Conservation (phyloP, 805 yeast genomes). For the Hanseniaspora jakobsenii region DNA sequence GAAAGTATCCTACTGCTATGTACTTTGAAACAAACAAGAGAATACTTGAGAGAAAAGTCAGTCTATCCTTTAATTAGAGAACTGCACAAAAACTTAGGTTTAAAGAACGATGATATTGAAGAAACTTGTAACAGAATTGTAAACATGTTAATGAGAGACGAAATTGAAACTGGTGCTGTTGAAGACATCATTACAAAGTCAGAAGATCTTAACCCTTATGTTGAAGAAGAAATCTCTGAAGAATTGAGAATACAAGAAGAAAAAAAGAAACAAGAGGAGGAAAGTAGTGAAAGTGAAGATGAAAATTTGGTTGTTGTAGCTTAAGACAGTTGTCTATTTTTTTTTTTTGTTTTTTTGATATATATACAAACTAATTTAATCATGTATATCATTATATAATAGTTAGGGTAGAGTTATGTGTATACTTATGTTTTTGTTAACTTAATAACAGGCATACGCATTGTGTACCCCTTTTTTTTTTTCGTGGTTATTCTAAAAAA, state of each 20-base stretch:
- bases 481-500: too few species aligned
- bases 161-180: conserved; percentile 36
- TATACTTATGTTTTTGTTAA: too few species aligned
- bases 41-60: conserved; percentile 61
- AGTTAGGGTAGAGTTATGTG: too few species aligned
- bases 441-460: too few species aligned
- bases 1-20: conserved; percentile 72
- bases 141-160: conserved; percentile 88
- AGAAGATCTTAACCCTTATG: conserved; percentile 27
- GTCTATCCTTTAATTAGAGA: conserved; percentile 82
- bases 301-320: conserved; percentile 30
- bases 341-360: background rate
- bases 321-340: conserved; percentile 16
- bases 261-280: conserved; percentile 19
- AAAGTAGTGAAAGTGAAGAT: conserved; percentile 22
- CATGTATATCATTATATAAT: too few species aligned
- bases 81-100: conserved; percentile 45
- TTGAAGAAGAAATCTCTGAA: conserved; percentile 32
- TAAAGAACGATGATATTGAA: conserved; percentile 37
- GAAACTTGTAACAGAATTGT: conserved; percentile 77
- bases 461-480: too few species aligned
- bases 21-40: conserved; percentile 64
- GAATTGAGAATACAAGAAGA: conserved; percentile 20
- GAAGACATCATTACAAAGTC: conserved; percentile 38
- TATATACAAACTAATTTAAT: too few species aligned